These are phyloP conservation scores for Colletotrichum sp. DNA, from an alignment of 2,329 filamentous ascomycete species.

Conservation along the genomic window DNA sequence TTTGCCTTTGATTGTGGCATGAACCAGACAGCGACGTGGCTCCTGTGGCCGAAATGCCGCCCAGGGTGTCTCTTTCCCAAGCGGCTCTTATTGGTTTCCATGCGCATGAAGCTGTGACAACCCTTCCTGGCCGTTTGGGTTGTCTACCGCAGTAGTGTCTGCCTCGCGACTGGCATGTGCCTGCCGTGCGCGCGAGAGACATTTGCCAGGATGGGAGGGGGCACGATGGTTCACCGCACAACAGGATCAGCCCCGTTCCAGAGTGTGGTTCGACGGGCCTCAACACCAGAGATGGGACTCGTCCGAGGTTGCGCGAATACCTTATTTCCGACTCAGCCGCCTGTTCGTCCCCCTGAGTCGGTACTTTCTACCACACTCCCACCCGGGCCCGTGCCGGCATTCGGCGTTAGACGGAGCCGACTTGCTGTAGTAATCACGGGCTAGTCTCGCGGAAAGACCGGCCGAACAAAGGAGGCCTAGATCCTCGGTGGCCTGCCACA, in stretches of 20 bases:
- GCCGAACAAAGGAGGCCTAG: not conserved
- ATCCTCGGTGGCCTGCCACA: not conserved
- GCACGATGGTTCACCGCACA: conserved; percentile 10
- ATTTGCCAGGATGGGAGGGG: not conserved
- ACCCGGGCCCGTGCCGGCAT: not conserved
- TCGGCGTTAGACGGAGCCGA: not conserved
- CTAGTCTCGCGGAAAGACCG: not conserved
- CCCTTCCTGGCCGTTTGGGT: not conserved
- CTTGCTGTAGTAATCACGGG: not conserved
- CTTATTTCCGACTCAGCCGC: conserved; percentile 13
- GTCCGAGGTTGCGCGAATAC: conserved; percentile 11
- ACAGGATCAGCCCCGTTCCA: conserved; percentile 4
- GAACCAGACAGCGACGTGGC: conserved; percentile 5
- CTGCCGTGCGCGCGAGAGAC: not conserved
- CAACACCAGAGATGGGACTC: conserved; percentile 4
- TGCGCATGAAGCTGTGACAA: conserved; percentile 15
- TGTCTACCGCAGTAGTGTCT: not conserved
- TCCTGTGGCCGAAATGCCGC: not conserved
- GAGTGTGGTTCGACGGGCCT: not conserved
- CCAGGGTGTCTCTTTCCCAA: not conserved
- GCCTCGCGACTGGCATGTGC: conserved; percentile 7
- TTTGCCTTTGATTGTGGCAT: not conserved
- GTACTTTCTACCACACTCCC: not conserved
- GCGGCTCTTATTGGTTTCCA: conserved; percentile 1
- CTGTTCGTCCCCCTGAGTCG: not conserved